Evolutionary conservation across 306 rosid species (phyloP).

Genomic region (Hylodesmum podocarpum): DNA sequence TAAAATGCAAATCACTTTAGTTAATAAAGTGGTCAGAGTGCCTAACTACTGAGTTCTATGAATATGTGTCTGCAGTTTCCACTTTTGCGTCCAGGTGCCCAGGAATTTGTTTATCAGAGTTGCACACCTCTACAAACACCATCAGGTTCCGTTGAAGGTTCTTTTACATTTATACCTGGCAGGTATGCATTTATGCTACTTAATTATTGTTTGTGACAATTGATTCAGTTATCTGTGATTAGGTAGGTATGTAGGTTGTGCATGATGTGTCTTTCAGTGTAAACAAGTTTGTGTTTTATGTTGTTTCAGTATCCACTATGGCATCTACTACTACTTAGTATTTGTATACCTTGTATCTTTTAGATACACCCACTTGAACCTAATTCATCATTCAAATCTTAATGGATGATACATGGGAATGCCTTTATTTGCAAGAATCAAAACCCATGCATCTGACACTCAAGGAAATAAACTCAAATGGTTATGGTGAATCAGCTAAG

Average conservation of each 20-base stretch:
- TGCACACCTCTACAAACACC: slow-evolving; percentile 50
- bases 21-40: not conserved
- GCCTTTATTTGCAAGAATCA: not conserved
- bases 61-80: slow-evolving; percentile 66
- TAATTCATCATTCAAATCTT: not conserved
- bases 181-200: slow-evolving; percentile 51
- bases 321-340: not conserved
- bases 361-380: not conserved
- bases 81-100: slow-evolving; percentile 58
- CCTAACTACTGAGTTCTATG: not conserved
- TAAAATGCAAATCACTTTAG: not conserved
- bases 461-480: not conserved
- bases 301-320: not conserved
- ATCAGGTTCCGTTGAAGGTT: slow-evolving; percentile 83
- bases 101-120: slow-evolving; percentile 87
- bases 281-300: not conserved
- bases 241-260: not conserved
- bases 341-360: not conserved
- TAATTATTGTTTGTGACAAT: not conserved
- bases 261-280: not conserved
- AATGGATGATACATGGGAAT: not conserved
- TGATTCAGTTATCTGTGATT: slow-evolving; percentile 14
- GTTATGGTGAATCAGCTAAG: not conserved
- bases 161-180: slow-evolving; percentile 90
- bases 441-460: slow-evolving; percentile 7